These are phyloP conservation scores for Epichloe sp. DNA, from an alignment of 2,329 filamentous ascomycete species.

Conservation along the genomic window DNA sequence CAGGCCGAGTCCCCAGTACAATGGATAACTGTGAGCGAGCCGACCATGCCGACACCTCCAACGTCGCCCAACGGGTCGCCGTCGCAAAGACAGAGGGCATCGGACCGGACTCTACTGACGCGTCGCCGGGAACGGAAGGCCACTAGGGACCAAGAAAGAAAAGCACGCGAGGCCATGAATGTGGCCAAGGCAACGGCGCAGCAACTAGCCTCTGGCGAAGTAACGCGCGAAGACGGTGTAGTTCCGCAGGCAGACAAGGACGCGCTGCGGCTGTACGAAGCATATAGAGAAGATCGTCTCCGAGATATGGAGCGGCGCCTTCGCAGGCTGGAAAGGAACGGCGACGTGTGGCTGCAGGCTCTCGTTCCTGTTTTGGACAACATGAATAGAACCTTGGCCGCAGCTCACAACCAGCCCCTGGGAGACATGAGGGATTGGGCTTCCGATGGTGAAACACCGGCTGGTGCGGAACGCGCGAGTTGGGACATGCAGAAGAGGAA, in stretches of 20 bases:
- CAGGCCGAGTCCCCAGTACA: not conserved
- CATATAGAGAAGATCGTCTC: conserved; percentile 27
- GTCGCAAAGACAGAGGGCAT: conserved; percentile 9
- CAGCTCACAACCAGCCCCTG: conserved; percentile 6
- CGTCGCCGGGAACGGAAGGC: conserved; percentile 23
- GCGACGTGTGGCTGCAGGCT: conserved; percentile 31
- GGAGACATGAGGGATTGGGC: conserved; percentile 15
- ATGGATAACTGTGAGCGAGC: not conserved
- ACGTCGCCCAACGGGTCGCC: conserved; percentile 18
- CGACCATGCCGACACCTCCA: conserved; percentile 18
- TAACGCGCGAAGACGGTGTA: conserved; percentile 13
- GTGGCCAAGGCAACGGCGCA: conserved; percentile 11
- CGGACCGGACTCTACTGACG: conserved; percentile 19
- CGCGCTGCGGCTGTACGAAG: conserved; percentile 25
- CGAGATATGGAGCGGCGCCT: conserved; percentile 35
- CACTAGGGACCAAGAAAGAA: conserved; percentile 15
- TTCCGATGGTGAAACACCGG: conserved; percentile 19
- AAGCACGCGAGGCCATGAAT: conserved; percentile 10
- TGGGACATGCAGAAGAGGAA: conserved; percentile 8
- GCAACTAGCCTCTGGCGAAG: conserved; percentile 10
- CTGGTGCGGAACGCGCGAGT: conserved; percentile 4
- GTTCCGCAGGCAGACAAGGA: conserved; percentile 18
- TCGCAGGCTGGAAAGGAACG: conserved; percentile 31
- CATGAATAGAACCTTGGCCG: conserved; percentile 24
- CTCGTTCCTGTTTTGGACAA: conserved; percentile 32